These are phyloP conservation scores for Podila epigama DNA, from an alignment of 192 early-diverging fungal genomes.

Conservation along the genomic window DNA sequence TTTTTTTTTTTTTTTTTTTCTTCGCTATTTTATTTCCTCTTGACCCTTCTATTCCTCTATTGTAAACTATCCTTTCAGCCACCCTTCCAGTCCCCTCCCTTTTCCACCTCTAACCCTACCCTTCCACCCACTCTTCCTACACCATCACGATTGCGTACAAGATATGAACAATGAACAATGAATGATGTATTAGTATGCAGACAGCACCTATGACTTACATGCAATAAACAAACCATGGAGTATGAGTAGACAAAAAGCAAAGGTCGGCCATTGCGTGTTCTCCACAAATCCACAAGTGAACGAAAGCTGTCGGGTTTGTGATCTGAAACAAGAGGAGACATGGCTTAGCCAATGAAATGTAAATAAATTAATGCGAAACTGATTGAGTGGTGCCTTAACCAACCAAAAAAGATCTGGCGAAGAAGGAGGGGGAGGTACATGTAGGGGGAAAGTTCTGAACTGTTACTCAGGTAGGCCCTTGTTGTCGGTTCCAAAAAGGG, in stretches of 20 bases:
- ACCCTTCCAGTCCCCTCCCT: background rate
- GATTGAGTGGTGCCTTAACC: background rate
- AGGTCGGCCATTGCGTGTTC: background rate
- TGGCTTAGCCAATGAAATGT: background rate
- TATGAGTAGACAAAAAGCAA: no score
- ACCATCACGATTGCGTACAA: slow-evolving; percentile 3
- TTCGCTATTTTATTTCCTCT: background rate
- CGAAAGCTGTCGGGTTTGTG: no score
- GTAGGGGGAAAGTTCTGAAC: no score
- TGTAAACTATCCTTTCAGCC: slow-evolving; percentile 4
- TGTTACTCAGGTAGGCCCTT: no score
- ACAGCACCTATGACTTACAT: no score
- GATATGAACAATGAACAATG: slow-evolving; percentile 12
- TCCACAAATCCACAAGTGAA: background rate
- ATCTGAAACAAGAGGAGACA: background rate
- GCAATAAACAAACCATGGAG: no score
- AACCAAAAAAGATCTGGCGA: no score
- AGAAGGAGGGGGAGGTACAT: no score
- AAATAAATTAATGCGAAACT: background rate
- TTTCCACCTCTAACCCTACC: no score
- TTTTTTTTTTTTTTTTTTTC: background rate
- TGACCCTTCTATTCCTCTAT: background rate
- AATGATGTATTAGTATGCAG: no score
- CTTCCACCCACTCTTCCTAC: no score
- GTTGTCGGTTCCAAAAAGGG: no score